These are phyloP conservation scores for Candida suzukii DNA, from an alignment of 805 yeast species.

Conservation along the genomic window DNA sequence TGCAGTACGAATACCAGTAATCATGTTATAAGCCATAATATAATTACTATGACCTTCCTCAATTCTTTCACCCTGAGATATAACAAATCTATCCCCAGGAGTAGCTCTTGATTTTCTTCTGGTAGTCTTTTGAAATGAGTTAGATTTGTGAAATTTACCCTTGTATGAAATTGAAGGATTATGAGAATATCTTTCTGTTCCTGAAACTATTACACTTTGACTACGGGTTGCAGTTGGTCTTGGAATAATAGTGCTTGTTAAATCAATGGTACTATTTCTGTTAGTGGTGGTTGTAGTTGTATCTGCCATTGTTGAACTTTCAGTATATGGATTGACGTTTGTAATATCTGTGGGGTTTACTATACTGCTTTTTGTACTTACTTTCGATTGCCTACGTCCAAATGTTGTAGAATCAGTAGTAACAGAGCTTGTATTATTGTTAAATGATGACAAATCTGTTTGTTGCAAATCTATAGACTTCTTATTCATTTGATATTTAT, in stretches of 20 bases:
- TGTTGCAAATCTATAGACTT: background rate
- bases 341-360: background rate
- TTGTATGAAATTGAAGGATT: slow-evolving; percentile 6
- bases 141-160: slow-evolving; percentile 13
- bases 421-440: background rate
- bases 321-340: too few relatives aligned
- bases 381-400: background rate
- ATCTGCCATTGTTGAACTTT: too few relatives aligned
- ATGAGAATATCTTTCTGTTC: slow-evolving; percentile 13
- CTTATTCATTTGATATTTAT: background rate
- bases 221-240: background rate
- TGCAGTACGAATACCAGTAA: slow-evolving; percentile 93
- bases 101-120: slow-evolving; percentile 16
- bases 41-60: slow-evolving; percentile 88
- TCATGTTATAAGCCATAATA: slow-evolving; percentile 93
- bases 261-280: background rate
- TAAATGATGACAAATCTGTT: background rate
- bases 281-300: background rate
- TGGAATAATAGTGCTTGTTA: background rate
- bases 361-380: background rate
- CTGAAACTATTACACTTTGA: slow-evolving; percentile 5
- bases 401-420: background rate
- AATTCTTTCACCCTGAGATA: slow-evolving; percentile 21
- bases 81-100: slow-evolving; percentile 21
- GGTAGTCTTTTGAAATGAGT: slow-evolving; percentile 15